Conservation (phyloP, 2,329 filamentous ascomycete genomes). For the Celoporthe dispersa region DNA sequence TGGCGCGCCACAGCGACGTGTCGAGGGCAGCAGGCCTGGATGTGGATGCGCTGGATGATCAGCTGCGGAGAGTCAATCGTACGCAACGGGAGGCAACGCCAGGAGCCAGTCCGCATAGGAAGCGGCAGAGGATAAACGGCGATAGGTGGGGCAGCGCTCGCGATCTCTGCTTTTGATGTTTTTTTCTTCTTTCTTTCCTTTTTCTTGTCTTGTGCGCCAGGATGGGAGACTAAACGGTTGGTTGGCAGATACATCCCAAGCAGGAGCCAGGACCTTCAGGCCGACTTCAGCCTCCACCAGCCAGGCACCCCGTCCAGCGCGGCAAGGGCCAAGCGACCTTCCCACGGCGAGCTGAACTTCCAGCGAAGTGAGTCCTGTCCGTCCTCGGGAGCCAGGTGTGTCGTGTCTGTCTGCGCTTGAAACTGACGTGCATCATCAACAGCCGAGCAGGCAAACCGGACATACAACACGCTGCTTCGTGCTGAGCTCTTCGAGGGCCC, state of each 20-base stretch:
- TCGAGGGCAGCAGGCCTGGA: conserved; percentile 49
- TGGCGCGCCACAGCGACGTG: conserved; percentile 42
- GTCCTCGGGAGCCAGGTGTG: not conserved
- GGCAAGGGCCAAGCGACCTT: conserved; percentile 79
- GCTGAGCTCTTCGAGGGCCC: conserved; percentile 91
- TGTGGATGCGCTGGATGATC: conserved; percentile 54
- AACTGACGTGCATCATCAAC: conserved; percentile 33
- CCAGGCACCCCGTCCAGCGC: conserved; percentile 92
- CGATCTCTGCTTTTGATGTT: not conserved
- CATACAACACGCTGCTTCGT: conserved; percentile 84
- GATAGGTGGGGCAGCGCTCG: conserved; percentile 56
- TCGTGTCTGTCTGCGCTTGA: not conserved
- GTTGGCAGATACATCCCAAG: conserved; percentile 86
- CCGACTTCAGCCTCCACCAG: conserved; percentile 91
- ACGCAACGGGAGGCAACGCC: conserved; percentile 58
- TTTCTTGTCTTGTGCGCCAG: not conserved
- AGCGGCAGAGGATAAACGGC: conserved; percentile 63
- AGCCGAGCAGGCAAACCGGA: conserved; percentile 94
- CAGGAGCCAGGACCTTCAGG: conserved; percentile 87
- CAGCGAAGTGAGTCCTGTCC: conserved; percentile 73
- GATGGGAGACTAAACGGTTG: conserved; percentile 19
- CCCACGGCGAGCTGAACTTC: conserved; percentile 89
- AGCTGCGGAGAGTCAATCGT: conserved; percentile 55
- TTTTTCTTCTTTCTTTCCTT: not conserved
- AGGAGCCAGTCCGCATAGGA: conserved; percentile 59